Evolutionary conservation across 2,329 filamentous ascomycete genomes (phyloP), one percentile per base, ranked within the genome.

Genomic region (Cladosporium sp.): DNA sequence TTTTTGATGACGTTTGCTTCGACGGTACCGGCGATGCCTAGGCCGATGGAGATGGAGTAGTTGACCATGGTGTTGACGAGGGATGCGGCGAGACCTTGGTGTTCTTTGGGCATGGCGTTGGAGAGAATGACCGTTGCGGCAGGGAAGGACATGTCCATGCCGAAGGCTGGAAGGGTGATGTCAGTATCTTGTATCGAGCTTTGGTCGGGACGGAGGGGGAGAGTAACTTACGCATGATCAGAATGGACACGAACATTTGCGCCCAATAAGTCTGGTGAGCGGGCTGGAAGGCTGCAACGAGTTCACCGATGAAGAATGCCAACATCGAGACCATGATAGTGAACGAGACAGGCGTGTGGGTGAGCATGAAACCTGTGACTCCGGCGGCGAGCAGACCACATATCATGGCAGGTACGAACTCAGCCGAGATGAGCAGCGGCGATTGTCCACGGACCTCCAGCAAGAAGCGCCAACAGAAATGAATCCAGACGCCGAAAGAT

Each of bases 111-210:
- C 28, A 80, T 74, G 2, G 74, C 74, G 63, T 87, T 81, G 30
- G 80, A 83, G 8, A 89, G 74, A 30, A 88, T 78, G 12, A 88
- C 67, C 0, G 80, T 86, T 0, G 82, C 84, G 0, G 84, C 82
- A 0, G 86, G 86, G 64, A 87, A 87, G 2, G 78, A 83, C 78
- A 88, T 87, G 67, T 89, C 85, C 81, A 88, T 85, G 2, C 84
- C 84, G 65, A 66, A 69, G 20, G 54, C 54, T 56, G 20, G 8
- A 34, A 22, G 6, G 30, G 7, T 63, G 60, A 17, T 61, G 63
- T 55, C 25, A 55, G 52, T 38, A 37, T 7, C 9, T 36, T 3
- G n/a, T 17, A 5, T 7, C 9, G 3, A 30, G 15, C 15, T 36
- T n/a, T 12, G 30, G 11, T 15, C 37, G 39, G 14, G 19, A 14